Conservation (phyloP, 768 basidiomycete genomes). For the Suillus bovinus region DNA sequence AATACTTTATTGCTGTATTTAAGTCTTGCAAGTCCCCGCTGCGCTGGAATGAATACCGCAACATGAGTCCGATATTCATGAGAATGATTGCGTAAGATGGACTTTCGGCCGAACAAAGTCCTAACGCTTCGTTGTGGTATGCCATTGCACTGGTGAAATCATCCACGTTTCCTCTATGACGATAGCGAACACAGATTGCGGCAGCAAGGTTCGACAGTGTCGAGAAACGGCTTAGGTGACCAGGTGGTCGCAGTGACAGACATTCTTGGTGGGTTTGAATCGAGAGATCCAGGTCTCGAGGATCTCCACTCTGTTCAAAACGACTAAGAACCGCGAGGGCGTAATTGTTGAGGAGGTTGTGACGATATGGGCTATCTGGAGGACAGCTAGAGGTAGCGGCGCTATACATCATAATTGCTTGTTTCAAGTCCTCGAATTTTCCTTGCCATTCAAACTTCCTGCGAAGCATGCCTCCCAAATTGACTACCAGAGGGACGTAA, state of each 20-base stretch:
- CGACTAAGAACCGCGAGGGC: conserved; percentile 20
- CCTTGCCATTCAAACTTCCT: conserved; percentile 20
- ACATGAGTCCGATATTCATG: conserved; percentile 14
- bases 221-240: conserved; percentile 15
- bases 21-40: conserved; percentile 19
- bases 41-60: conserved; percentile 9
- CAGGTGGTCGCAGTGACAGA: conserved; percentile 24
- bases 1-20: conserved; percentile 23
- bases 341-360: conserved; percentile 25
- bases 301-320: conserved; percentile 16
- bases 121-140: conserved; percentile 17
- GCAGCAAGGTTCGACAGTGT: conserved; percentile 23
- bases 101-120: conserved; percentile 18
- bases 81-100: conserved; percentile 15
- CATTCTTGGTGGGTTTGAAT: conserved; percentile 17
- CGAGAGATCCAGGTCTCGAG: conserved; percentile 21
- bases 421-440: conserved; percentile 20
- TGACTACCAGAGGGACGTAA: conserved; percentile 20
- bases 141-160: conserved; percentile 25
- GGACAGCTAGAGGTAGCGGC: conserved; percentile 11
- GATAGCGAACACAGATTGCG: conserved; percentile 24
- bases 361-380: conserved; percentile 14
- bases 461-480: conserved; percentile 22
- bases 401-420: conserved; percentile 16
- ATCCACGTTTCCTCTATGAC: conserved; percentile 19